Base-by-base conservation (phyloP, 2,329 filamentous ascomycete genomes). In the Hawksworthiomyces lignivorus region DNA sequence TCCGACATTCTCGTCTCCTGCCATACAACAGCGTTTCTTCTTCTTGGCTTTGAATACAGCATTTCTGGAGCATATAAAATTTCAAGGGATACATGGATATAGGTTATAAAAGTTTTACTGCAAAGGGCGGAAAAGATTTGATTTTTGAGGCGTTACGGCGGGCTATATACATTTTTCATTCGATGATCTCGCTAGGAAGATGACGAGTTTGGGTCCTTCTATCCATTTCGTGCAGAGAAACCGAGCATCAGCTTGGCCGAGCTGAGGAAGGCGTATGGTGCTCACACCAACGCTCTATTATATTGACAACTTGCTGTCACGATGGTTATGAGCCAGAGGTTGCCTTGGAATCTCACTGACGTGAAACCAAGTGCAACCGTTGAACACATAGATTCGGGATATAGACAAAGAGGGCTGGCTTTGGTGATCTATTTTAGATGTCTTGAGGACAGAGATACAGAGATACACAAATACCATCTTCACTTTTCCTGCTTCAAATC, bases 401-500 rank as follows among this genome's bases (percentile, higher is more conserved):
- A 33, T 39, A 39, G 29, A 39, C 17, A 36, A 26, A 27, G 28
- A 15, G 19, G 21, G 20, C 7, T 15, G 30, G 14, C 21, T 26
- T 32, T 33, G 11, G 3, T 11, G 12, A 5, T 7, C 5, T n/a
- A 34, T 41, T n/a, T 35, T 34, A 34, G 22, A 34, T 12, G 30
- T 28, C 19, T 17, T 32, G 1, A 5, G 2, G 8, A 32, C 20
- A 11, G 28, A 32, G 31, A n/a, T n/a, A n/a, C n/a, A 21, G 28
- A 12, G 36, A 39, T 24, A 34, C 22, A 35, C n/a, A 30, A 35
- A 35, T 35, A 35, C 38, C 30, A 41, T 28, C 22, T 41, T 41
- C 30, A 29, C 38, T 34, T 35, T 14, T 41, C 10, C 18, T 34
- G 27, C 5, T 29, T 29, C 5, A 29, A 29, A n/a, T n/a, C n/a